Percentiles rank a stretch among this genome's conserved stretches.
These are phyloP conservation scores for Xenosphaeropsis pyriputrescens DNA, from an alignment of 2,329 filamentous ascomycete genomes.

Conservation along the genomic window DNA sequence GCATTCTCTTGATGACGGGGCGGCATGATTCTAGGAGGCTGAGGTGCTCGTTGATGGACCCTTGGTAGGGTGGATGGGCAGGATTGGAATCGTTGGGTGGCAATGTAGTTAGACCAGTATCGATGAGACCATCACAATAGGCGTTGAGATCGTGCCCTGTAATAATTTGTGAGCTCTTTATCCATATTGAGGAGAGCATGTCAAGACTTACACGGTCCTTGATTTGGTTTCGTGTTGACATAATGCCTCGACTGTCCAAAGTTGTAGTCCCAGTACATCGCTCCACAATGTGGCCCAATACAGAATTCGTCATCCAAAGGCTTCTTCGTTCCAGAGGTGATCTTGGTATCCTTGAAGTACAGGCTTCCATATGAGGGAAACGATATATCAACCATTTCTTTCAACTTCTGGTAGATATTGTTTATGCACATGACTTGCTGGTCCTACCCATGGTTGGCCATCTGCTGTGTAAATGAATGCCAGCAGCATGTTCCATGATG, in stretches of 20 bases:
- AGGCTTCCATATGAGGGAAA: slow-evolving; percentile 22
- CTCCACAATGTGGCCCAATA: slow-evolving; percentile 18
- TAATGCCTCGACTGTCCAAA: slow-evolving; percentile 19
- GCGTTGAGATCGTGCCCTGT: slow-evolving; percentile 18
- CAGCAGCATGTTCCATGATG: slow-evolving; percentile 22
- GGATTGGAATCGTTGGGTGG: slow-evolving; percentile 6
- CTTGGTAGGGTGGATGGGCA: slow-evolving; percentile 15
- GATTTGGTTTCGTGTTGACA: slow-evolving; percentile 17
- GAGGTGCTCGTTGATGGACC: slow-evolving; percentile 17
- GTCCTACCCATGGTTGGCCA: slow-evolving; percentile 18
- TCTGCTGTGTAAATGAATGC: slow-evolving; percentile 17
- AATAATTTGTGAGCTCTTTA: slow-evolving; percentile 4
- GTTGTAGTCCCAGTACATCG: slow-evolving; percentile 15
- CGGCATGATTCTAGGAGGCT: slow-evolving; percentile 16
- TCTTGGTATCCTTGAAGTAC: slow-evolving; percentile 12
- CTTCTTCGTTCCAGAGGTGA: slow-evolving; percentile 3
- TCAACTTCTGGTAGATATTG: slow-evolving; percentile 4
- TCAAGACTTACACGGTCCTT: slow-evolving; percentile 21
- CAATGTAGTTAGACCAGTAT: slow-evolving; percentile 20
- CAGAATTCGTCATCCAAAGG: slow-evolving; percentile 10
- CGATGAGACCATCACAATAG: slow-evolving; percentile 21
- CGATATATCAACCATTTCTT: slow-evolving; percentile 10
- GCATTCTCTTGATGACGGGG: slow-evolving; percentile 15
- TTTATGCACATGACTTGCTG: slow-evolving; percentile 13
- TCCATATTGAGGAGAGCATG: neutral